Conservation (phyloP, 805 yeast species). For the Saturnispora quitensis region DNA sequence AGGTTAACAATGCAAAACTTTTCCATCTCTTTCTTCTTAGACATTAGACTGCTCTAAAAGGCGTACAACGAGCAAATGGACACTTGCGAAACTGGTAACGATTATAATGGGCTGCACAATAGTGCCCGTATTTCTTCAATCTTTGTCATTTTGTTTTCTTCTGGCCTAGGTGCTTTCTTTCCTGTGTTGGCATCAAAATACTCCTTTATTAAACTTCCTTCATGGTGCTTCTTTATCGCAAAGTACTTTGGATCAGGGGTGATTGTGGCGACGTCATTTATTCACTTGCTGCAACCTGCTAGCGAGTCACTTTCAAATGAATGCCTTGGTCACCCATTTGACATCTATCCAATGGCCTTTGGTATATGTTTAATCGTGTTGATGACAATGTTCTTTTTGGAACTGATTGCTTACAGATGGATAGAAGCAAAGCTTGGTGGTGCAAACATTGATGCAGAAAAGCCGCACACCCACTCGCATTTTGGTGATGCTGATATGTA, state of each 20-base stretch:
- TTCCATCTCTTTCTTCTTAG: not conserved
- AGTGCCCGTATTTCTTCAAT: slow-evolving; percentile 48
- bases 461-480: slow-evolving; percentile 42
- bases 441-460: slow-evolving; percentile 15
- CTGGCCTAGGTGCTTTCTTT: slow-evolving; percentile 51
- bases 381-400: slow-evolving; percentile 43
- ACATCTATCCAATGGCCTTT: slow-evolving; percentile 45
- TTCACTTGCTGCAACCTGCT: slow-evolving; percentile 68
- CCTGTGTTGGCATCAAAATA: slow-evolving; percentile 54
- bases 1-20: not conserved
- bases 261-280: slow-evolving; percentile 72
- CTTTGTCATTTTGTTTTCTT: slow-evolving; percentile 51
- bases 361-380: slow-evolving; percentile 44
- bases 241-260: slow-evolving; percentile 82
- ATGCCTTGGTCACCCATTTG: slow-evolving; percentile 56
- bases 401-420: slow-evolving; percentile 39
- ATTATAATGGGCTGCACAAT: slow-evolving; percentile 26
- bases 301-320: slow-evolving; percentile 42
- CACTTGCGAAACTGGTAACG: slow-evolving; percentile 15
- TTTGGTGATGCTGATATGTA: slow-evolving; percentile 36
- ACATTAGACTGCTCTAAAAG: not conserved
- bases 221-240: slow-evolving; percentile 55
- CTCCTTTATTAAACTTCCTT: slow-evolving; percentile 50
- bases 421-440: slow-evolving; percentile 29
- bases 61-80: slow-evolving; percentile 8